Conservation (phyloP, 352 stramenopile genomes). For the Hyaloperonospora brassicae region DNA sequence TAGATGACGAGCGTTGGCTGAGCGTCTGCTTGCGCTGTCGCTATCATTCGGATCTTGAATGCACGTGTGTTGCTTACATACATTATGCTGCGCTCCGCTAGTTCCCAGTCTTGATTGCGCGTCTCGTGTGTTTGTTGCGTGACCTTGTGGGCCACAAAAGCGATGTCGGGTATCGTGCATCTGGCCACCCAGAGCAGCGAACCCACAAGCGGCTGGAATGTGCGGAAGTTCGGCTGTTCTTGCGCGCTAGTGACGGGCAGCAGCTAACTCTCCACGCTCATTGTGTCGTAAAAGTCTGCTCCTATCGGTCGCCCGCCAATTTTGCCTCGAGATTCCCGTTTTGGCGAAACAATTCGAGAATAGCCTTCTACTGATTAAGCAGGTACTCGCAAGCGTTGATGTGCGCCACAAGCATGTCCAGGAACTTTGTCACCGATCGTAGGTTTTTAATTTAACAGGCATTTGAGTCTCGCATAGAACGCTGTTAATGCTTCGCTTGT, state of each 20-base stretch:
- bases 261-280: neutral
- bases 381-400: conserved; percentile 1
- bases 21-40: neutral
- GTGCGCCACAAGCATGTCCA: conserved; percentile 20
- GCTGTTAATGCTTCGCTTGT: neutral
- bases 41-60: neutral
- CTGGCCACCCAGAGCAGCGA: neutral
- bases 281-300: neutral
- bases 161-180: neutral
- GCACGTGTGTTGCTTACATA: neutral
- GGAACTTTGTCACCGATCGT: conserved; percentile 14
- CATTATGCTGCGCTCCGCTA: neutral
- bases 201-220: neutral
- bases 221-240: neutral
- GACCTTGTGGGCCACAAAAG: neutral
- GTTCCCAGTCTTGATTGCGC: neutral
- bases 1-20: neutral
- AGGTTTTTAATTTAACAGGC: conserved; percentile 23
- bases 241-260: neutral
- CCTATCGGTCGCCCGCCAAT: neutral
- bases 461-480: no score
- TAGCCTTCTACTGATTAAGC: conserved; percentile 12
- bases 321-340: neutral
- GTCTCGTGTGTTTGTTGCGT: neutral
- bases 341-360: neutral